Evolutionary conservation across 2,329 filamentous ascomycete species (phyloP), one percentile per base, ranked within the genome.

Genomic region (Leptosphaerulina australis): DNA sequence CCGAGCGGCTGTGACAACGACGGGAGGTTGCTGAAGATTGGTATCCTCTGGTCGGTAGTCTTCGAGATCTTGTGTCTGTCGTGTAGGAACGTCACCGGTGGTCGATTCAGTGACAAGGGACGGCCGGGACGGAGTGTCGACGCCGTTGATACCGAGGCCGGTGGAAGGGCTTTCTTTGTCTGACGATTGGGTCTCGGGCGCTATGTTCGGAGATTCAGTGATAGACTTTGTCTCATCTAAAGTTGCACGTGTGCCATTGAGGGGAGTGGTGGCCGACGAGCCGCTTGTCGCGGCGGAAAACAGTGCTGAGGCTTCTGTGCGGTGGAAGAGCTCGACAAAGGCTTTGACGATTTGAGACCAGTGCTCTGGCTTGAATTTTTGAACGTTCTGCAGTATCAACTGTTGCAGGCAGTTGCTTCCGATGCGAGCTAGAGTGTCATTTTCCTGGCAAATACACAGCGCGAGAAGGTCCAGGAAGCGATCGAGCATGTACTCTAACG

Each of bases 371-470:
- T 82, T 85, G 74, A 99, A 97, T 70, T 97, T 97, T 54, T 84
- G 86, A 8, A 99, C 94, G 62, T 99, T 99, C 70, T 97, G 93
- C 33, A 99, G 74, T 51, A 99, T 97, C 34, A 99, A 78, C 70
- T 97, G 93, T 71, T 99, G 94, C 44, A 99, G 76, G 70, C 95
- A 99, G 70, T 99, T 99, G 77, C 93, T 97, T 43, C 94, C 94
- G 64, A 99, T 99, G 18, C 95, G 85, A 2, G 94, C 95, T 59
- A 99, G 93, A 0, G 95, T 99, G 67, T 99, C 94, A 64, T 99
- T 99, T 70, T 99, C 94, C 73, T 99, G 94, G 70, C 93, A 97
- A 56, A 99, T 99, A 70, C 94, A 99, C 9, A 99, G 83, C 3
- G 91, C 92, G 9, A 99, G 79, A 15, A 99, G 83, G 72, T 97